phyloP scores from a whole-genome alignment of 805 yeast genomes.

The Pichia occidentalis region DNA sequence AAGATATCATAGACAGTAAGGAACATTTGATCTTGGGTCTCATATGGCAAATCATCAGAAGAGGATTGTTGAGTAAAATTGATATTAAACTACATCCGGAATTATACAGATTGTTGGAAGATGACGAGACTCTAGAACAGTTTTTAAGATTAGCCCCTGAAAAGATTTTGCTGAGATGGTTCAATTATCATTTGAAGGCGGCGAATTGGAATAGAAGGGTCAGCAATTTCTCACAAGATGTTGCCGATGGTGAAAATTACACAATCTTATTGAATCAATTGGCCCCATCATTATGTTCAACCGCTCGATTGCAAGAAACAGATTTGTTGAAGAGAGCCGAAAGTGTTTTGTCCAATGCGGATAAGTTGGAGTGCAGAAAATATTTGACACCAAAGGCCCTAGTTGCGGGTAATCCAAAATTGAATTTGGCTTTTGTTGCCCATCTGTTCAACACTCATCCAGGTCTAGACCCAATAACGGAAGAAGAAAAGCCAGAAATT shows the following conservation, averaged over 20 bases:
- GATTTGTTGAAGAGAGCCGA: conserved; percentile 82
- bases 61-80: conserved; percentile 90
- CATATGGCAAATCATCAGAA: conserved; percentile 95
- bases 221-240: conserved; percentile 77
- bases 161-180: conserved; percentile 94
- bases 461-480: conserved; percentile 93
- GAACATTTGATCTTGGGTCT: conserved; percentile 87
- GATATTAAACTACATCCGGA: conserved; percentile 97
- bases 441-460: conserved; percentile 95
- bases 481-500: conserved; percentile 83
- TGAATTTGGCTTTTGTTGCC: conserved; percentile 95
- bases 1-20: conserved; percentile 87
- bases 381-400: conserved; percentile 89
- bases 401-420: conserved; percentile 93
- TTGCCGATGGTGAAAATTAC: conserved; percentile 92
- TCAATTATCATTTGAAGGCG: conserved; percentile 89
- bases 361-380: conserved; percentile 85
- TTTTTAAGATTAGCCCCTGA: conserved; percentile 96
- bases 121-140: conserved; percentile 95
- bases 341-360: conserved; percentile 79
- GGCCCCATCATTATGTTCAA: conserved; percentile 76
- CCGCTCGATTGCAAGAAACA: conserved; percentile 68
- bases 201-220: conserved; percentile 89
- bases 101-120: conserved; percentile 86
- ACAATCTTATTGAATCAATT: conserved; percentile 85